These are phyloP conservation scores for Letharia lupina DNA, from an alignment of 495 filamentous ascomycete genomes.

Conservation along the genomic window DNA sequence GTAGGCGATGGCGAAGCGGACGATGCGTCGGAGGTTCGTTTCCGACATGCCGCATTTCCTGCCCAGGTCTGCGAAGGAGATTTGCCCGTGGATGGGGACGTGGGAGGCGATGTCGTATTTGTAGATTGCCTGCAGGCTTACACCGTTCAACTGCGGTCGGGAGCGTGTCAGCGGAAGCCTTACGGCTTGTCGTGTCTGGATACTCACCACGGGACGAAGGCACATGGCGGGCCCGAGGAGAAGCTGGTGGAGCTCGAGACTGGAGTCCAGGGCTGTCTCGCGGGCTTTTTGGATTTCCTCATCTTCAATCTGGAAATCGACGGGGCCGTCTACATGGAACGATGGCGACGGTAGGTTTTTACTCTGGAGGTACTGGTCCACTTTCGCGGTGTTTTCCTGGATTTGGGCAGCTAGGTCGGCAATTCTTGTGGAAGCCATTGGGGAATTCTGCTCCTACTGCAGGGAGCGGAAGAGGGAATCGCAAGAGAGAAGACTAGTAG, in stretches of 20 bases:
- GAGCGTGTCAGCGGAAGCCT: not conserved
- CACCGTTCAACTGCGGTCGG: conserved; percentile 8
- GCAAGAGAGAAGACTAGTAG: not conserved
- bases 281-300: conserved; percentile 22
- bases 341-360: conserved; percentile 21
- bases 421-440: conserved; percentile 1
- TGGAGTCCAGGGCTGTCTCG: conserved; percentile 17
- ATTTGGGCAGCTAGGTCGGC: conserved; percentile 4
- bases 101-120: conserved; percentile 30
- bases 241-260: conserved; percentile 23
- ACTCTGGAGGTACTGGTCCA: conserved; percentile 19
- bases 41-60: conserved; percentile 34
- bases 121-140: conserved; percentile 30
- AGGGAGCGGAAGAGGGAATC: not conserved
- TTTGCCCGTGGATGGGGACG: conserved; percentile 33
- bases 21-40: conserved; percentile 40
- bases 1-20: conserved; percentile 47
- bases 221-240: conserved; percentile 20
- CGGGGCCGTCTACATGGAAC: conserved; percentile 21
- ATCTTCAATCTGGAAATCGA: conserved; percentile 16
- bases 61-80: conserved; percentile 38
- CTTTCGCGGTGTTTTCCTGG: conserved; percentile 10
- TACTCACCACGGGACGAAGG: conserved; percentile 19
- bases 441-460: not conserved
- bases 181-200: not conserved